Evolutionary conservation across 2,329 filamentous ascomycete species (phyloP), one percentile per base, ranked within the genome.

Genomic region (Cryphonectria carpinicola): DNA sequence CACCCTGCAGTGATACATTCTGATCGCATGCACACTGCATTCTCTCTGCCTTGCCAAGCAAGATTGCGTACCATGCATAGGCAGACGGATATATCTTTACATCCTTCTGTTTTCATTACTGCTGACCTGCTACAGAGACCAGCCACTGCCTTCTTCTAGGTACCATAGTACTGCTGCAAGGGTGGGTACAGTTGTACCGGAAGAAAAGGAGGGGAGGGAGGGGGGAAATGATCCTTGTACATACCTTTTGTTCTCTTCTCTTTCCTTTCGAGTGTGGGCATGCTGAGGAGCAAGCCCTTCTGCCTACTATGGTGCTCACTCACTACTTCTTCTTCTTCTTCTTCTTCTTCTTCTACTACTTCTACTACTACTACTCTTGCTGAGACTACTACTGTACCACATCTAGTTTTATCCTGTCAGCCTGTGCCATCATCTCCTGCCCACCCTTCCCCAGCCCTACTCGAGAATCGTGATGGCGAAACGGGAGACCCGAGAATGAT

Each of bases 21-120:
- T 58, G 65, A 41, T n/a, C 25, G 65, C 3, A 25, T n/a, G 6
- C 46, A 49, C 46, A 49, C 46, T 49, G 46, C 22, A 49, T 49
- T 39, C 22, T 22, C 63, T 32, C 19, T 52, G 63, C 63, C 63
- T 25, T 65, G 63, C 63, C 63, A 52, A 65, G 43, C 32, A 17
- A 8, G 58, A 56, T 64, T 68, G 60, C 46, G 67, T 68, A 56
- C 58, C 32, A 10, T 43, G 32, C n/a, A 22, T 46, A 65, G 52
- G 52, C 67, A 69, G 61, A 69, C 32, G 49, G 28, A 65, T 46
- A 65, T n/a, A 28, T 35, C 28, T 25, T 28, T 32, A 0, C 32
- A 4, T 32, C 7, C 1, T 49, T 49, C 37, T 63, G 32, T 28
- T 65, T 68, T 8, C 46, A 22, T n/a, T 25, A 17, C 54, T 49